Evolutionary conservation across 2,329 filamentous ascomycete genomes (phyloP).

Genomic region (Paraphaeosphaeria sporulosa): DNA sequence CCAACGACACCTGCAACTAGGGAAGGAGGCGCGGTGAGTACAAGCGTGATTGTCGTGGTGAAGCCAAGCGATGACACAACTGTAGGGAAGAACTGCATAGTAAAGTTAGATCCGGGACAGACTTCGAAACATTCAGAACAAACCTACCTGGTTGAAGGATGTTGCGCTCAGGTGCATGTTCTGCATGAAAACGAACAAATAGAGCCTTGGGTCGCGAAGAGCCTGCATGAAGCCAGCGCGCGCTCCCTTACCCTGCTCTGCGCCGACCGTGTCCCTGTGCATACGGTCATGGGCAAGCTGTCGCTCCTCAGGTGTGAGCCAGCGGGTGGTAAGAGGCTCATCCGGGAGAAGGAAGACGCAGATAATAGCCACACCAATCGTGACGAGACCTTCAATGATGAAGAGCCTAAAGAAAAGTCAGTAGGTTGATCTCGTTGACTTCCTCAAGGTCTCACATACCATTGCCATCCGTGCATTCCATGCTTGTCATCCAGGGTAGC

Average conservation of each 20-base stretch:
- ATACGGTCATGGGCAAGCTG: constrained; percentile 42
- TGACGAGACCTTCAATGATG: constrained; percentile 36
- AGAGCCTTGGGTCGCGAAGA: constrained; percentile 59
- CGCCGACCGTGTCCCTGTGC: constrained; percentile 58
- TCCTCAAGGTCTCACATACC: not conserved
- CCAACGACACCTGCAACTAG: constrained; percentile 34
- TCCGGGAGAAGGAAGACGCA: constrained; percentile 51
- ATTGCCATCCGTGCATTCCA: constrained; percentile 29
- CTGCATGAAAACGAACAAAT: constrained; percentile 64
- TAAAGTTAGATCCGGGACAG: constrained; percentile 25
- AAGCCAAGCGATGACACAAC: constrained; percentile 61
- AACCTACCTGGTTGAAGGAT: constrained; percentile 51
- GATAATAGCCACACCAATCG: constrained; percentile 36
- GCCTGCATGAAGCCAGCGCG: constrained; percentile 60
- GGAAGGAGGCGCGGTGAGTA: constrained; percentile 52
- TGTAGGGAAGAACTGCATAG: constrained; percentile 53
- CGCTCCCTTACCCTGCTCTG: constrained; percentile 52
- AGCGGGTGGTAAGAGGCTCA: constrained; percentile 48
- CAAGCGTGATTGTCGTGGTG: constrained; percentile 58
- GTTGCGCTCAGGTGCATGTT: constrained; percentile 64
- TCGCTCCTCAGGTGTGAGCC: constrained; percentile 55
- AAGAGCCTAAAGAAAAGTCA: constrained; percentile 21
- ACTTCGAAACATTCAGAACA: not conserved
- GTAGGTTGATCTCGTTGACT: not conserved
- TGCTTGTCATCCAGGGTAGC: constrained; percentile 25